Evolutionary conservation across 2,329 filamentous ascomycete species (phyloP).

Genomic region (Thelonectria blattea): DNA sequence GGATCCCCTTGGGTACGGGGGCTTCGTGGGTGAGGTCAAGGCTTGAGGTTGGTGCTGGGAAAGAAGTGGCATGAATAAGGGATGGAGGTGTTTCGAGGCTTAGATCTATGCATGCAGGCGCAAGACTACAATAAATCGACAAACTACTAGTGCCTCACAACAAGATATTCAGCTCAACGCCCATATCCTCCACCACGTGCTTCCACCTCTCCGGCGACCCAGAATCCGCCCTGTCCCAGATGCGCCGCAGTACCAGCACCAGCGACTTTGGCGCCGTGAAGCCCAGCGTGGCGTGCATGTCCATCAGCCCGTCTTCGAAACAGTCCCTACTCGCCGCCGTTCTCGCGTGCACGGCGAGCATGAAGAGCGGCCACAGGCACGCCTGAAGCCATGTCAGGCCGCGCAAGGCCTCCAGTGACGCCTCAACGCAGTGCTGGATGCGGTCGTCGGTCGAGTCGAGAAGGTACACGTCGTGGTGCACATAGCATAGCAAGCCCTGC

Average conservation of each 20-base stretch:
- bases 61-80: too few relatives aligned
- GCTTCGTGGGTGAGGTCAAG: background rate
- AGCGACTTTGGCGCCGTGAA: background rate
- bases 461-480: slow-evolving; percentile 7
- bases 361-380: slow-evolving; percentile 3
- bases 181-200: background rate
- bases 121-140: too few relatives aligned
- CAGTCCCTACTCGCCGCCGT: background rate
- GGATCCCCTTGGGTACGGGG: slow-evolving; percentile 10
- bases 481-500: slow-evolving; percentile 6
- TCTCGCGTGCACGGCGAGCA: background rate
- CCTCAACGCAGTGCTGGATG: slow-evolving; percentile 1
- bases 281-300: background rate
- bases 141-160: too few relatives aligned
- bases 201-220: background rate
- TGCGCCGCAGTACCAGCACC: background rate
- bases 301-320: background rate
- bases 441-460: background rate
- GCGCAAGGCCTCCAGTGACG: background rate
- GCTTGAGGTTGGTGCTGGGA: too few relatives aligned
- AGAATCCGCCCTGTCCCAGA: too few relatives aligned
- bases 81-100: too few relatives aligned
- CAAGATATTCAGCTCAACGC: too few relatives aligned
- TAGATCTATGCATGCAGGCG: too few relatives aligned
- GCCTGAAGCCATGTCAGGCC: slow-evolving; percentile 6